phyloP scores from a whole-genome alignment of 2,329 filamentous ascomycete genomes.

The Hirsutella minnesotensis region DNA sequence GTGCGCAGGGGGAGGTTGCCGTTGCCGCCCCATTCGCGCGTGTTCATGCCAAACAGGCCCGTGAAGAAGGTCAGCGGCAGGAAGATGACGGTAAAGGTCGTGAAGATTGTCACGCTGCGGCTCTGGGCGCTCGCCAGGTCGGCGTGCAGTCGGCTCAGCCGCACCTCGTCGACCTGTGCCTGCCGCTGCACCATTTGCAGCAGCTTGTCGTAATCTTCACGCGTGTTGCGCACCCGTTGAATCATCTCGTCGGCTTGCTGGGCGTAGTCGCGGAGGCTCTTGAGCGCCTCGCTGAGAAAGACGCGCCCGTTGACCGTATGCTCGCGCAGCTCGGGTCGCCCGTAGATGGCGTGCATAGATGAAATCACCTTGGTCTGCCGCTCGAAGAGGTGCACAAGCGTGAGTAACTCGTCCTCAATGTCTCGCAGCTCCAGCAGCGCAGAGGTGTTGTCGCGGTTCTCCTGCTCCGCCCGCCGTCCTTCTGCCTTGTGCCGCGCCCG shows the following conservation, averaged over 20 bases:
- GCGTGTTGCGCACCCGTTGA: conserved; percentile 41
- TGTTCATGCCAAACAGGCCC: conserved; percentile 54
- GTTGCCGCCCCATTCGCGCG: conserved; percentile 43
- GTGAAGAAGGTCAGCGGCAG: conserved; percentile 55
- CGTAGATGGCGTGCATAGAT: conserved; percentile 32
- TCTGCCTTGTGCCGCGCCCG: conserved; percentile 26
- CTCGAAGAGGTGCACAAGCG: conserved; percentile 44
- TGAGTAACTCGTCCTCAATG: conserved; percentile 51
- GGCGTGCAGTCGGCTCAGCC: conserved; percentile 48
- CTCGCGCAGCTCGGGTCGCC: conserved; percentile 25
- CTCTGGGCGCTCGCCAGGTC: conserved; percentile 51
- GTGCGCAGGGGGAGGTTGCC: conserved; percentile 29
- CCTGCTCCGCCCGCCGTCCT: conserved; percentile 34
- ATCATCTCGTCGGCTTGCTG: conserved; percentile 45
- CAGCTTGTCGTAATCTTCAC: conserved; percentile 52
- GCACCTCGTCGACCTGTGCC: conserved; percentile 54
- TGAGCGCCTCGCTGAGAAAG: conserved; percentile 41
- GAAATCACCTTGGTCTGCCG: conserved; percentile 39
- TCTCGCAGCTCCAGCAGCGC: conserved; percentile 51
- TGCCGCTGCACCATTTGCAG: conserved; percentile 57
- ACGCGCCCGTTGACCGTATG: conserved; percentile 32
- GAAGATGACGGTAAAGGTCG: conserved; percentile 51
- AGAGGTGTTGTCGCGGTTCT: conserved; percentile 52
- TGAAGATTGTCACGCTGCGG: conserved; percentile 54
- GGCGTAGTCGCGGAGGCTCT: conserved; percentile 41